Percentiles rank a stretch among this genome's conserved stretches.
Conservation (phyloP, 1,139 yeast species). For the Yamadazyma sp. region DNA sequence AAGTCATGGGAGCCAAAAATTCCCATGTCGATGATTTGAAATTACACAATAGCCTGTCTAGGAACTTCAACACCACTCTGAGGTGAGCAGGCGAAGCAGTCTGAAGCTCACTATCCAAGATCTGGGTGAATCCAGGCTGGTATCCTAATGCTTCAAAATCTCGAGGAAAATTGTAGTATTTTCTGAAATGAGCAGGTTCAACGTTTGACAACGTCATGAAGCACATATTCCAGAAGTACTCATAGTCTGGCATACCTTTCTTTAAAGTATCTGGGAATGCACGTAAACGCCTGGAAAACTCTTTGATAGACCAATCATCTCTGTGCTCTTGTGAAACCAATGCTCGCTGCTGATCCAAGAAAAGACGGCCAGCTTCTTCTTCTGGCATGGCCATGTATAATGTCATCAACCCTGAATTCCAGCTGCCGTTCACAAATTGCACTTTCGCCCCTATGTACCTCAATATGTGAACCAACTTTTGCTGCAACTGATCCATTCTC, state of each 20-base stretch:
- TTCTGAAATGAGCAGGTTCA: constrained; percentile 38
- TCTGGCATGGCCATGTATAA: constrained; percentile 40
- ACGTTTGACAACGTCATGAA: constrained; percentile 53
- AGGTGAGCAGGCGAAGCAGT: constrained; percentile 49
- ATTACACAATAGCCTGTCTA: constrained; percentile 36
- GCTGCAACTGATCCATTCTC: constrained; percentile 28
- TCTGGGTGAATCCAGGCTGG: background rate
- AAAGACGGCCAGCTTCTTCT: no score
- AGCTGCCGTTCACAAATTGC: background rate
- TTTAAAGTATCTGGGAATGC: constrained; percentile 52
- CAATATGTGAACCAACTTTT: constrained; percentile 20
- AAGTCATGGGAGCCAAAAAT: constrained; percentile 49
- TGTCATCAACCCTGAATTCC: constrained; percentile 42
- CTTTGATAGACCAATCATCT: constrained; percentile 21
- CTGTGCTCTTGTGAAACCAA: background rate
- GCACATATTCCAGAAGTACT: constrained; percentile 20
- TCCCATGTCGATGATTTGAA: constrained; percentile 51
- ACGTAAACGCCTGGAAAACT: constrained; percentile 51
- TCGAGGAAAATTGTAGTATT: constrained; percentile 41
- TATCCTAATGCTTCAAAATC: constrained; percentile 40
- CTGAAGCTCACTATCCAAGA: background rate
- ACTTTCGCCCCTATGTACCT: background rate
- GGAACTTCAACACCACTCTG: constrained; percentile 47
- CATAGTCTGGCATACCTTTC: constrained; percentile 27
- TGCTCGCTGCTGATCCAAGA: no score